These are phyloP conservation scores for Ophiostoma himal-ulmi DNA, from an alignment of 2,329 filamentous ascomycete species.

Conservation along the genomic window DNA sequence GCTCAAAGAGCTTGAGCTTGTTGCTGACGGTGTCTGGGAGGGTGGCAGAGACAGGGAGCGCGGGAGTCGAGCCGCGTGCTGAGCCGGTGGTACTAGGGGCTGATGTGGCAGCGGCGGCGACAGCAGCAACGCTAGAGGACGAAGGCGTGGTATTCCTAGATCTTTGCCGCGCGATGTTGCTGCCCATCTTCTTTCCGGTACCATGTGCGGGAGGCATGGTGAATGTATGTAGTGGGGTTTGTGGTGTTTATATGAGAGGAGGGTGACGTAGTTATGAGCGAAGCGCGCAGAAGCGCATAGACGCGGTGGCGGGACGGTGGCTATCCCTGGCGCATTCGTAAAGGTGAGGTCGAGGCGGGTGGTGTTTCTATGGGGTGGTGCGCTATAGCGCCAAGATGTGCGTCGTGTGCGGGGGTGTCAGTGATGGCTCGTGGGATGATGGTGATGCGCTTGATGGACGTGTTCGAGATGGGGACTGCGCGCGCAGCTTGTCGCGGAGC, in stretches of 20 bases:
- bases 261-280: not conserved
- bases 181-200: conserved; percentile 57
- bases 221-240: not conserved
- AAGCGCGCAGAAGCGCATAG: conserved; percentile 11
- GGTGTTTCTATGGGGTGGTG: not conserved
- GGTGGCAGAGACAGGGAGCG: conserved; percentile 43
- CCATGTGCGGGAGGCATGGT: conserved; percentile 3
- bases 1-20: conserved; percentile 52
- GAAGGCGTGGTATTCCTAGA: conserved; percentile 72
- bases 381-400: not conserved
- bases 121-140: conserved; percentile 32
- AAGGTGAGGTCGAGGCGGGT: not conserved
- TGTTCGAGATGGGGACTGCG: not conserved
- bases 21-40: conserved; percentile 51
- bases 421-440: not conserved
- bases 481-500: conserved; percentile 7
- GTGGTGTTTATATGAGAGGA: not conserved
- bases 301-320: not conserved
- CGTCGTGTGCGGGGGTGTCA: not conserved
- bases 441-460: not conserved
- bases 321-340: not conserved
- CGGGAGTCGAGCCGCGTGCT: conserved; percentile 1
- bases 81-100: conserved; percentile 33
- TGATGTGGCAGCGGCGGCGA: conserved; percentile 12
- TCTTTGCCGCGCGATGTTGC: conserved; percentile 56